phyloP scores from a whole-genome alignment of 2,329 filamentous ascomycete genomes.

The Pseudogymnoascus sp. region DNA sequence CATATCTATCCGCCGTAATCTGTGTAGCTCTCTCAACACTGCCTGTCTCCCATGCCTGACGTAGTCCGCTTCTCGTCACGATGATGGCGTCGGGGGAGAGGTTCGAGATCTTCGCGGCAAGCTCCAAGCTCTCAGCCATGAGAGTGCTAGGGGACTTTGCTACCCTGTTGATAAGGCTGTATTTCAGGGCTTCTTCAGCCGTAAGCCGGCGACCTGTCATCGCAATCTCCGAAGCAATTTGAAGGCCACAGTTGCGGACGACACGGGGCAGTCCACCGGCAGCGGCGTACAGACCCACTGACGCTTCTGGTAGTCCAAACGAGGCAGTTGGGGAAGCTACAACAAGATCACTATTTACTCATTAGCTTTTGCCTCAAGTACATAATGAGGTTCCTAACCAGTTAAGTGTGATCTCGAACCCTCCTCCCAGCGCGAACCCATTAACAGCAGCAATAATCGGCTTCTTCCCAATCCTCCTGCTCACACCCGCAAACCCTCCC shows the following conservation, averaged over 20 bases:
- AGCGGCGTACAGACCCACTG: constrained; percentile 59
- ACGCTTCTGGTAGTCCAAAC: constrained; percentile 67
- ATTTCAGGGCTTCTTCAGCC: constrained; percentile 50
- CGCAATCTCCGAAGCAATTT: constrained; percentile 62
- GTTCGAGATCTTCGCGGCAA: constrained; percentile 51
- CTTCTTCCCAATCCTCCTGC: constrained; percentile 60
- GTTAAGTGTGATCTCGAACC: constrained; percentile 53
- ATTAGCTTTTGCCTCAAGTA: constrained; percentile 32
- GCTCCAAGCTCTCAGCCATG: constrained; percentile 47
- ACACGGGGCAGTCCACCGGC: constrained; percentile 64
- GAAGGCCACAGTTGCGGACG: constrained; percentile 52
- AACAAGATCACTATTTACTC: constrained; percentile 63
- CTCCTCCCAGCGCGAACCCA: constrained; percentile 65
- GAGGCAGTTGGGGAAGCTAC: constrained; percentile 49
- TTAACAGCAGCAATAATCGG: constrained; percentile 73
- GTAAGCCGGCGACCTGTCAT: constrained; percentile 52
- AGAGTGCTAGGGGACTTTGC: constrained; percentile 37
- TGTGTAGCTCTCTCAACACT: constrained; percentile 49
- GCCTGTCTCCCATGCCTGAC: constrained; percentile 61
- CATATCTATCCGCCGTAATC: constrained; percentile 47
- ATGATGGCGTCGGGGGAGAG: constrained; percentile 68
- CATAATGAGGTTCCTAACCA: not conserved
- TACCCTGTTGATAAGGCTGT: constrained; percentile 61
- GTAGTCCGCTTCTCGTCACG: constrained; percentile 59
- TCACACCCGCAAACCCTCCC: constrained; percentile 55